Percentiles rank a stretch among this genome's conserved stretches.
Conservation (phyloP, 2,329 filamentous ascomycete genomes). For the Neonectria magnoliae region DNA sequence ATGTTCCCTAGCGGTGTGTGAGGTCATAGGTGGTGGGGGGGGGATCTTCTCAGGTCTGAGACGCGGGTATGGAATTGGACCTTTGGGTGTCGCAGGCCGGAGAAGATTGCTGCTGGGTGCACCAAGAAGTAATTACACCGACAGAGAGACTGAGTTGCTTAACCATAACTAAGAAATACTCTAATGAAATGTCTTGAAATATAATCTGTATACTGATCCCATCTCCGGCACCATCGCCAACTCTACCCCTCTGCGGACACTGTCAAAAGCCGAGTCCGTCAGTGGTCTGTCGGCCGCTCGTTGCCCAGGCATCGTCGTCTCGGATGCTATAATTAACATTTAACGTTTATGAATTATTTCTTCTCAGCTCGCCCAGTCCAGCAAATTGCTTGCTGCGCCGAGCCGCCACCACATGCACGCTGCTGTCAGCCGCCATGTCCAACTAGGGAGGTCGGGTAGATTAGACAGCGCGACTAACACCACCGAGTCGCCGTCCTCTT, state of each 20-base stretch:
- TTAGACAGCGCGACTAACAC: slow-evolving; percentile 3
- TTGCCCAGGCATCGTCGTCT: slow-evolving; percentile 3
- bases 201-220: too few relatives aligned
- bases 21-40: slow-evolving; percentile 33
- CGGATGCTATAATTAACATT: slow-evolving; percentile 25
- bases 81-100: background rate
- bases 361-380: background rate
- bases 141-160: too few relatives aligned
- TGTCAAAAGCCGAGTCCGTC: too few relatives aligned
- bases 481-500: slow-evolving; percentile 20
- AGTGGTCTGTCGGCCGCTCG: too few relatives aligned
- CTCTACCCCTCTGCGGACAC: too few relatives aligned
- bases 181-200: too few relatives aligned
- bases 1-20: slow-evolving; percentile 26
- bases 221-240: too few relatives aligned
- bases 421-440: background rate
- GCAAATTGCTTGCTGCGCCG: background rate
- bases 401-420: slow-evolving; percentile 14
- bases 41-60: background rate
- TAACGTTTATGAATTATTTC: slow-evolving; percentile 13
- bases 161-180: too few relatives aligned
- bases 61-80: background rate
- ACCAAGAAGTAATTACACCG: too few relatives aligned
- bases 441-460: background rate
- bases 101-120: too few relatives aligned